These are phyloP conservation scores for Arabidopsis suecica DNA, from an alignment of 345 rosid genomes.

Conservation along the genomic window DNA sequence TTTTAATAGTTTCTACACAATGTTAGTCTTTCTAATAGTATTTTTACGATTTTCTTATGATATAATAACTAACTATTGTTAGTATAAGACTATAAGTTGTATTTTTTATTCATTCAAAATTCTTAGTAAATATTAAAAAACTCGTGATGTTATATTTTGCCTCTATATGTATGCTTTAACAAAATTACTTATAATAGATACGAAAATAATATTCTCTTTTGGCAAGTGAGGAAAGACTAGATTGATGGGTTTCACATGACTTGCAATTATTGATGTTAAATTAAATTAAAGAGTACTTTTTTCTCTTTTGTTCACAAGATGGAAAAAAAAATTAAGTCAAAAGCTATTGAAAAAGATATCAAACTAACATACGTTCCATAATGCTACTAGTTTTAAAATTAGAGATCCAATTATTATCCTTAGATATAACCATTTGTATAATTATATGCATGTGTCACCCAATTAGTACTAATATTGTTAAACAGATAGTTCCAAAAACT, in stretches of 20 bases:
- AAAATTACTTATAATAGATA: not conserved
- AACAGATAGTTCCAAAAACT: not conserved
- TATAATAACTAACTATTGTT: too few relatives aligned
- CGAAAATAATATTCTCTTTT: constrained; percentile 33
- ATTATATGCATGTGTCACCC: constrained; percentile 6
- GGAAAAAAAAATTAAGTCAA: constrained; percentile 39
- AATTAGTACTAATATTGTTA: constrained; percentile 7
- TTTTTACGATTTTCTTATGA: too few relatives aligned
- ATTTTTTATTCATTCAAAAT: not conserved
- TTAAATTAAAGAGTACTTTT: constrained; percentile 35
- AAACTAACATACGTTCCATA: constrained; percentile 35
- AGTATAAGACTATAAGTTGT: too few relatives aligned
- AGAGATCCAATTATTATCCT: constrained; percentile 10
- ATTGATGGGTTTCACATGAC: constrained; percentile 46
- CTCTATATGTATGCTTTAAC: constrained; percentile 13
- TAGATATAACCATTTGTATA: not conserved
- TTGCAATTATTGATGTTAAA: constrained; percentile 31
- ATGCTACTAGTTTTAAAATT: not conserved
- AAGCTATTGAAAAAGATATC: constrained; percentile 30
- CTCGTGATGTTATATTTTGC: not conserved
- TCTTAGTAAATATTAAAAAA: not conserved
- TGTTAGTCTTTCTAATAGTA: not conserved
- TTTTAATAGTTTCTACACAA: not conserved
- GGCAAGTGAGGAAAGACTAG: constrained; percentile 36
- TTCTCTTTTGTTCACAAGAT: constrained; percentile 38